Evolutionary conservation across 179 eudicot genomes (phyloP).

Genomic region (Amaranthus tricolor): DNA sequence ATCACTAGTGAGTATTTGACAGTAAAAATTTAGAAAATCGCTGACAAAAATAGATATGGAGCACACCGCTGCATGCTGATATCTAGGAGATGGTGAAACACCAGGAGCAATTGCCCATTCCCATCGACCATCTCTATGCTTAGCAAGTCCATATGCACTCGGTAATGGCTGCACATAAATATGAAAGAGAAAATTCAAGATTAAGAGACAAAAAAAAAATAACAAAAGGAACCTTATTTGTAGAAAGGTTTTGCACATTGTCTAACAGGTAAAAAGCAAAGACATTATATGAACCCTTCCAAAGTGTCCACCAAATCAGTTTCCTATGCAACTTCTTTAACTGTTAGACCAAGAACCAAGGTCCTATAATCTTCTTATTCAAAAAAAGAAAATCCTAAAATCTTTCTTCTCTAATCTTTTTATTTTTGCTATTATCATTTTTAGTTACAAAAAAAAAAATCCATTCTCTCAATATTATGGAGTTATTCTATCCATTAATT

Average conservation of each 20-base stretch:
- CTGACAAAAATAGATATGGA: constrained; percentile 3
- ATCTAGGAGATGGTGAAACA: constrained; percentile 96
- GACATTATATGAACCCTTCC: background rate
- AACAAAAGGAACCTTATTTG: background rate
- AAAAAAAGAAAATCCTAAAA: too few species aligned
- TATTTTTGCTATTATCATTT: too few species aligned
- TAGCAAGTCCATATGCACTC: constrained; percentile 98
- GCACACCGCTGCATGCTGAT: constrained; percentile 99
- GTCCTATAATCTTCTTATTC: too few species aligned
- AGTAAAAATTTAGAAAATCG: background rate
- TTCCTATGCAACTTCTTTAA: too few species aligned
- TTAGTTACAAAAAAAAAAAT: too few species aligned
- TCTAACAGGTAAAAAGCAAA: constrained; percentile 1
- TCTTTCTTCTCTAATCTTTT: too few species aligned
- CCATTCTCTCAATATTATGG: too few species aligned
- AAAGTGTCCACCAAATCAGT: background rate
- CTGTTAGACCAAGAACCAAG: too few species aligned
- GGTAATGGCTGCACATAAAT: constrained; percentile 72
- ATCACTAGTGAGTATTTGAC: constrained; percentile 4
- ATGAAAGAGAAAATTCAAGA: background rate
- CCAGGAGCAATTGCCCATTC: constrained; percentile 99
- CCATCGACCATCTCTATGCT: constrained; percentile 99
- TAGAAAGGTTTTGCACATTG: background rate
- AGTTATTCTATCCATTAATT: too few species aligned
- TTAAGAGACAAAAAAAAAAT: background rate